Evolutionary conservation across 2,329 filamentous ascomycete genomes (phyloP), one percentile per base, ranked within the genome.

Genomic region (Cercospora citrullina): DNA sequence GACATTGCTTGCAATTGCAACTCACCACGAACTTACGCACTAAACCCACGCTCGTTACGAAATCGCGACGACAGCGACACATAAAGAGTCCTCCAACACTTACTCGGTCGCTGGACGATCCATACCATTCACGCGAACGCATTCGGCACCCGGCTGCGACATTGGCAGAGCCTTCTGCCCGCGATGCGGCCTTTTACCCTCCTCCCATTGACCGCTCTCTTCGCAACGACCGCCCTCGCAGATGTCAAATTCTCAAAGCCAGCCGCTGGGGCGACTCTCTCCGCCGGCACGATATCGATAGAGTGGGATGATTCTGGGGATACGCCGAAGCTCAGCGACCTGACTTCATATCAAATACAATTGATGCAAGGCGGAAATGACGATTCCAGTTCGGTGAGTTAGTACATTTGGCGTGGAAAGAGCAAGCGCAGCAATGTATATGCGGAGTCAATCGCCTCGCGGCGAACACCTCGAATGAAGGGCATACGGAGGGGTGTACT

Each of bases 321-420:
- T 21, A 77, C 81, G 53, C 86, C 87, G 2, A 75, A 79, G 3
- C 75, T 88, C 39, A 75, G 83, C 7, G 81, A 85, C 66, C 80
- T 89, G 51, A 76, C 79, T 2, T 81, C 82, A 18, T 91, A 88
- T 76, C 80, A 86, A 68, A 77, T 91, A 59, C 86, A 85, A 71
- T 79, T 91, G 23, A 87, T 86, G 73, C 85, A 86, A 6, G 89
- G 89, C 64, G 87, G 87, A 57, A 87, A 89, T 74, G 78, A 80
- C 2, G 80, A 78, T 18, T 79, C 77, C 64, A 79, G 80, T 68
- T 81, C 83, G 80, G 83, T 87, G 78, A 66, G 78, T 70, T 28
- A n/a, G 31, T 48, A 16, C 12, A 18, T n/a, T 7, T 21, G 12
- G 60, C 36, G 45, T 33, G 28, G 51, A 26, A 31, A 45, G 16